Percentiles rank a stretch among this genome's conserved stretches.
These are phyloP conservation scores for Kwoniella dendrophila DNA, from an alignment of 768 basidiomycete species.

Conservation along the genomic window DNA sequence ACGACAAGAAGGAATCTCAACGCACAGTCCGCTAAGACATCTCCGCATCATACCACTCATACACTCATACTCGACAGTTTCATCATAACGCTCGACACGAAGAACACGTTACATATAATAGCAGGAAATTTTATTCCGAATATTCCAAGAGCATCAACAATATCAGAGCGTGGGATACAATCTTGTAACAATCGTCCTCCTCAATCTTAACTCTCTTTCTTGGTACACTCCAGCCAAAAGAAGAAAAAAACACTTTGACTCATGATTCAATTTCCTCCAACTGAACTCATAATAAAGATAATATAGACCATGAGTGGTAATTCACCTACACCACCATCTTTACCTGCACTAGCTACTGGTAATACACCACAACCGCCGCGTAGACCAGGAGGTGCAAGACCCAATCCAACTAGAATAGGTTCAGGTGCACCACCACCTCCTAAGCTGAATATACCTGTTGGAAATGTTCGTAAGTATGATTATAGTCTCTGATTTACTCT, in stretches of 20 bases:
- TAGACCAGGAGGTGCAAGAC: slow-evolving; percentile 45
- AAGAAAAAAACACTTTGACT: too few relatives aligned
- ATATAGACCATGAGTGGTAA: too few relatives aligned
- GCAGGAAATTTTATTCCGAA: too few relatives aligned
- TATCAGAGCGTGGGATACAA: too few relatives aligned
- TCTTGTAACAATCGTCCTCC: too few relatives aligned
- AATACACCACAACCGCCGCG: slow-evolving; percentile 18
- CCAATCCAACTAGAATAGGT: slow-evolving; percentile 20
- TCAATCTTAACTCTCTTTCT: too few relatives aligned
- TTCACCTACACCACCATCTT: neutral
- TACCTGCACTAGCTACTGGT: neutral
- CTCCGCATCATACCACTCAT: neutral
- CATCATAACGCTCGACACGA: neutral
- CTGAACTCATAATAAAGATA: too few relatives aligned
- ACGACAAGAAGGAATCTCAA: too few relatives aligned
- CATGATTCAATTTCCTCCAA: too few relatives aligned
- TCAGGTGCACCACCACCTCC: slow-evolving; percentile 28
- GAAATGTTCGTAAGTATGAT: slow-evolving; percentile 54
- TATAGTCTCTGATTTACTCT: neutral
- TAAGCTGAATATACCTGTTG: slow-evolving; percentile 50
- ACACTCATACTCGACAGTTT: neutral
- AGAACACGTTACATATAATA: neutral
- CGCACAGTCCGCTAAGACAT: slow-evolving; percentile 1
- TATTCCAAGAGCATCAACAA: too few relatives aligned
- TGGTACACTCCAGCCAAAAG: too few relatives aligned